Evolutionary conservation across 345 rosid species (phyloP).

Genomic region (Pugionium dolabratum): DNA sequence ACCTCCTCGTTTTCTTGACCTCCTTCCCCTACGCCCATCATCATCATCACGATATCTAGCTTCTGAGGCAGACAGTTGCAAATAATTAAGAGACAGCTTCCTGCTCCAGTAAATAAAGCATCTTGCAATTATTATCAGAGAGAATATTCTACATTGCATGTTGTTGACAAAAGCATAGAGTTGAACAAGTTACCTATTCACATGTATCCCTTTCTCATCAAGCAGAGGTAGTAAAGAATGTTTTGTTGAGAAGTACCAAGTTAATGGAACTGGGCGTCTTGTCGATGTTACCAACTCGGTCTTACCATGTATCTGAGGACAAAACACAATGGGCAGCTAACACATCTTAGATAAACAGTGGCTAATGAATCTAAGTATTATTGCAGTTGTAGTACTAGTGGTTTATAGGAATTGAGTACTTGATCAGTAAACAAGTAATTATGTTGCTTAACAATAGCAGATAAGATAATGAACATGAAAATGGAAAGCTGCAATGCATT

Average conservation of each 20-base stretch:
- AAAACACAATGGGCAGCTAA: slow-evolving; percentile 34
- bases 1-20: slow-evolving; percentile 55
- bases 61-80: slow-evolving; percentile 66
- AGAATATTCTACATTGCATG: not conserved
- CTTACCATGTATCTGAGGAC: slow-evolving; percentile 79
- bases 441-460: not conserved
- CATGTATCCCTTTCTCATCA: slow-evolving; percentile 73
- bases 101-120: slow-evolving; percentile 48
- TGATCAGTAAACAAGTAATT: not conserved
- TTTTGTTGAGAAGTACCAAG: slow-evolving; percentile 91
- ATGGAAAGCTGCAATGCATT: not conserved
- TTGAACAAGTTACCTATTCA: slow-evolving; percentile 65
- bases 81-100: slow-evolving; percentile 79
- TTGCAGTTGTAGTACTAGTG: not conserved
- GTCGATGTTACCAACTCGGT: slow-evolving; percentile 85
- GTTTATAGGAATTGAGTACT: not conserved
- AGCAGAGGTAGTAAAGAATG: slow-evolving; percentile 71
- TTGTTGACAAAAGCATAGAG: slow-evolving; percentile 13
- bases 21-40: slow-evolving; percentile 62
- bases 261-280: slow-evolving; percentile 92
- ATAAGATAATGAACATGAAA: not conserved
- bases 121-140: slow-evolving; percentile 24
- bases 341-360: slow-evolving; percentile 23
- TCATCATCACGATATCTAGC: slow-evolving; percentile 55
- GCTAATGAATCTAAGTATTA: slow-evolving; percentile 14